Evolutionary conservation across 2,329 filamentous ascomycete genomes (phyloP), one percentile per base, ranked within the genome.

Genomic region (Fonsecaea pugnacius): DNA sequence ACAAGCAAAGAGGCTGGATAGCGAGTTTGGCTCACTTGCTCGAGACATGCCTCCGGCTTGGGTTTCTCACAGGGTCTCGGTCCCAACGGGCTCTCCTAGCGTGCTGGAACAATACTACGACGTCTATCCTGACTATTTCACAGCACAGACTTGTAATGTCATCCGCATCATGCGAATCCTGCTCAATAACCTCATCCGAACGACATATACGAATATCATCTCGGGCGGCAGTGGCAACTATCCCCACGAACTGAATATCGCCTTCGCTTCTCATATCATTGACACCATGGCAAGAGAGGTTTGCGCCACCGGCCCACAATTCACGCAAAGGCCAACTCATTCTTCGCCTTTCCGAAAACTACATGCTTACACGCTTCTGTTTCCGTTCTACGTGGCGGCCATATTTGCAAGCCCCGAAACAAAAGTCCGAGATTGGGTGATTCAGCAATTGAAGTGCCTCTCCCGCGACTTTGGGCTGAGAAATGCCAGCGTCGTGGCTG

Each of bases 81-180:
- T 66, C n/a, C 18, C 46, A 10, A 33, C 62, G 24, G 40, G 36
- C 18, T 67, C 69, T 9, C 43, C 58, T 40, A 38, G 43, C 10
- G 56, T 69, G 2, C 69, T 75, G 40, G 73, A 60, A 14, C 62
- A 52, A 12, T 61, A 70, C 12, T 76, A 72, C 63, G 71, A 76
- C 40, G 60, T 72, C 4, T 76, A 76, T 58, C 67, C 71, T 4
- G 67, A 73, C 55, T 71, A 72, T 14, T 70, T 65, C 52, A 62
- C 71, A 6, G 73, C 71, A 7, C 75, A 76, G 58, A 72, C 71
- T 58, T 73, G 72, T 67, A 77, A 77, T 58, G 70, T 74, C 4
- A 58, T 74, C 24, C 70, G 75, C 16, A 46, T 73, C 4, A 71
- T 70, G n/a, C 65, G 74, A 21, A 76, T 76, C 32, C 56, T 75